Base-by-base conservation (phyloP, 208 protist genomes). In the Trypanosomatidae sp. region DNA sequence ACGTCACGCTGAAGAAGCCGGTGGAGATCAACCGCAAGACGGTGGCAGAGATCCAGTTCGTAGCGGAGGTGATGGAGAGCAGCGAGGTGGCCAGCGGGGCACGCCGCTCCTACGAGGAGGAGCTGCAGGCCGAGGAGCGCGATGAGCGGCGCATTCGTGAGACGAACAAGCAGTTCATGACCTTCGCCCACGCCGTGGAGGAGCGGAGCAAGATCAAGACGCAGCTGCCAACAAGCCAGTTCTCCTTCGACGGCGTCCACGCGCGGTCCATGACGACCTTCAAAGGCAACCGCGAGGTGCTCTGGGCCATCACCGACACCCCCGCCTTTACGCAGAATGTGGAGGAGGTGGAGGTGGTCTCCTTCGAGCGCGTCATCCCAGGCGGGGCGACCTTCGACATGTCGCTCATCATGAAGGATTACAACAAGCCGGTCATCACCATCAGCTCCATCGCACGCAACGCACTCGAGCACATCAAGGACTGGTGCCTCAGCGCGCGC, bases 361-460 rank as follows among this genome's bases (percentile, higher is more conserved):
- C 96, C 41, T 88, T 99, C n/a, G 98, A 99, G 82, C 93, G 98
- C 52, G 89, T 99, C 17, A 79, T 93, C 52, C 84, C 92, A 0
- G 85, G 81, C 53, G 90, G 80, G 36, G 95, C 89, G n/a, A 99
- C 98, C 44, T 99, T 99, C 84, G 98, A 99, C 84, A 92, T 99
- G 72, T 91, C 98, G 8, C 90, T 99, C 62, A 93, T 99, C n/a
- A 92, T 97, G 68, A 99, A 99, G 80, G 98, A 99, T 82, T 99
- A 99, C 85, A 88, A 84, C 73, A 94, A 77, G 52, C 80, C 84
- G 4, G 80, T 87, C 36, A 74, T 94, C 25, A 87, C 85, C 3
- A 87, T 97, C 62, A 89, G 71, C 58, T 87, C 81, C 2, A 91
- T 95, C 33, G 81, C 86, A 9, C 74, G 76, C 28, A 71, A 73